Evolutionary conservation across 192 early-diverging fungal genomes (phyloP), one percentile per base, ranked within the genome.

Genomic region (Gryganskiella cystojenkinii): DNA sequence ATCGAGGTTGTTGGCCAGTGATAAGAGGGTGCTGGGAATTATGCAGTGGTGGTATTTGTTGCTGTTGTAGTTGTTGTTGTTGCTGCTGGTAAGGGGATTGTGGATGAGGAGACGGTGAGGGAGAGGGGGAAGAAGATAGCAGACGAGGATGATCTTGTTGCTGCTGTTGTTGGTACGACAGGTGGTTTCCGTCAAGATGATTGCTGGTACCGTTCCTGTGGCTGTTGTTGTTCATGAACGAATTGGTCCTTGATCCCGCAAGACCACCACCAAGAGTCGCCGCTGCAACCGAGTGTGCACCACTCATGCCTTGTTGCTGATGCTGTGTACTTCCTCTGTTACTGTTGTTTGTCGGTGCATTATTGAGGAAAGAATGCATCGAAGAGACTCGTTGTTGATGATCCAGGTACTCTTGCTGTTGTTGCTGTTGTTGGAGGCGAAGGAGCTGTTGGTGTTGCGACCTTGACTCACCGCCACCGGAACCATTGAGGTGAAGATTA

Each of bases 1-100:
- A 30, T 10, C 68, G 68, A 3, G 68, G 70, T 19, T 64, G 70
- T 46, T 52, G 49, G 3, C 31, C 30, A 8, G 44, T 33, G 31
- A 30, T 25, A 8, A 49, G 45, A 22, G 30, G 47, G 52, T 60
- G 49, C 3, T 69, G 43, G 35, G 22, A 53, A 46, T 53, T 56
- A 40, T 60, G 67, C n/a, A 40, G 64, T 46, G 49, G 64, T 37
- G 54, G 61, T 53, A 40, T 33, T 42, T 65, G 64, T 27, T 64
- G 61, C 28, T 66, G 53, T 31, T 66, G 64, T 43, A 30, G 63
- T 55, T 64, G 63, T 1, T 55, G 42, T 37, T 24, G 57, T 46
- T 46, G 45, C 15, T 46, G 25, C 46, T 49, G 44, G 52, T 33
- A 55, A 11, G 27, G 64, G 20, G 22, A 14, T 31, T 51, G 44